Evolutionary conservation across 805 yeast species (phyloP), one percentile per base, ranked within the genome.

Genomic region (Wickerhamiella australiensis): DNA sequence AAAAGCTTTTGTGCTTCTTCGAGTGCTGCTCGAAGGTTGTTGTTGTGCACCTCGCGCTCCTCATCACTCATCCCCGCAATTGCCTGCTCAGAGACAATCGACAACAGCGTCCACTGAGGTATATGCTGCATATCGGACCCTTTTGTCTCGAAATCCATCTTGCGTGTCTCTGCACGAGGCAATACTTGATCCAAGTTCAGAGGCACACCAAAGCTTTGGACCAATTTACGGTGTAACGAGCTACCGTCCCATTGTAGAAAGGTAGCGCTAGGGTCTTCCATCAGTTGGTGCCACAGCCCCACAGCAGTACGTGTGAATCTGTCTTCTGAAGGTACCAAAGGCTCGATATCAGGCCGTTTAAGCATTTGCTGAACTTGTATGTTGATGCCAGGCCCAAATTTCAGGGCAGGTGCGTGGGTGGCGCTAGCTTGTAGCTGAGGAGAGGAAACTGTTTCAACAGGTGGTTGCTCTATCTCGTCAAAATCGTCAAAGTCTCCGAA

Each of bases 161-260:
- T 25, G 13, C 53, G 53, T 8, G 50, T 47, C 29, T 44, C 51
- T 52, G 49, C 54, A 47, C 54, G 56, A 41, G 71, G 71, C 51
- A 64, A 54, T 53, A 74, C 52, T 58, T 80, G 83, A 61, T 80
- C 86, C 13, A 80, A 66, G 57, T 81, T 80, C 37, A 83, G 74
- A 0, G 94, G 94, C 1, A 85, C 73, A 1, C 88, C 87, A 41
- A 85, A 66, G 25, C 78, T 74, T 17, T 80, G 68, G 27, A 82
- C 68, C 27, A 85, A 63, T 55, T 76, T 77, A 56, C 82, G 75
- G 46, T 87, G 74, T 21, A 82, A 72, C 17, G 78, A 69, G 59
- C 84, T 80, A 49, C 72, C 72, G 40, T 73, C 74, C 94, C 94
- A 85, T 52, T 79, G 79, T 15, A 79, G 72, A 1, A 80, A 82